These are phyloP conservation scores for Chlorella sp. DNA, from an alignment of 139 green algal species.

Conservation along the genomic window DNA sequence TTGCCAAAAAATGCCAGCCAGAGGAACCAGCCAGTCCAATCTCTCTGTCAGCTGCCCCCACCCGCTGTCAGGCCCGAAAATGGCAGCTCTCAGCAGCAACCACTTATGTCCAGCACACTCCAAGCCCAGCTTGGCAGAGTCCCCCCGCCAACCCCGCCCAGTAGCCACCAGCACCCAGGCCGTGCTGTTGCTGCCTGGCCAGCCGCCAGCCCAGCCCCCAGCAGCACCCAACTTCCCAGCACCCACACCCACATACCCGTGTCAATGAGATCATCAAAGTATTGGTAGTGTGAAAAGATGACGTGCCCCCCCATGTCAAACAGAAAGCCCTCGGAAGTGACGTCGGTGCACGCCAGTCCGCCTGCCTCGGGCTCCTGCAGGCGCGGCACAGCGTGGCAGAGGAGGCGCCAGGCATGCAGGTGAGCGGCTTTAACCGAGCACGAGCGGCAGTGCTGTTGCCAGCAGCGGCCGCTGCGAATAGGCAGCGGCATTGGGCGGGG, in stretches of 20 bases:
- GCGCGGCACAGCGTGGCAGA: background rate
- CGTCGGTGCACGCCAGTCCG: constrained; percentile 89
- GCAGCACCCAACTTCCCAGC: background rate
- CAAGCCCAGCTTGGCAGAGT: too few relatives aligned
- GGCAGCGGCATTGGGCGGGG: too few relatives aligned
- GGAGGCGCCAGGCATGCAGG: background rate
- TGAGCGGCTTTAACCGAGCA: background rate
- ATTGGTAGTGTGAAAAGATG: constrained; percentile 94
- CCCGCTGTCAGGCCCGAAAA: too few relatives aligned
- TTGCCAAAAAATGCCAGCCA: too few relatives aligned
- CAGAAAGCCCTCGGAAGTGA: constrained; percentile 89
- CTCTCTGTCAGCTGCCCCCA: too few relatives aligned
- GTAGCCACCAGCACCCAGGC: too few relatives aligned
- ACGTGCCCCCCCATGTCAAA: constrained; percentile 97
- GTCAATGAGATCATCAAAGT: constrained; percentile 90
- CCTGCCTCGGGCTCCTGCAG: constrained; percentile 73
- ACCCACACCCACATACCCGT: constrained; percentile 14
- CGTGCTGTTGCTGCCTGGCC: too few relatives aligned
- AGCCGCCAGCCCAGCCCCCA: background rate
- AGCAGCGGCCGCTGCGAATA: background rate
- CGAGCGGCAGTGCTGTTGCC: too few relatives aligned
- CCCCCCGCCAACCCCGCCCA: too few relatives aligned
- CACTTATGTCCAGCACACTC: too few relatives aligned
- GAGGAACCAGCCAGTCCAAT: too few relatives aligned
- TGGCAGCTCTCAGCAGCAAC: too few relatives aligned